Evolutionary conservation across 208 protist species (phyloP).

Genomic region (Acanthamoeba lenticulata): DNA sequence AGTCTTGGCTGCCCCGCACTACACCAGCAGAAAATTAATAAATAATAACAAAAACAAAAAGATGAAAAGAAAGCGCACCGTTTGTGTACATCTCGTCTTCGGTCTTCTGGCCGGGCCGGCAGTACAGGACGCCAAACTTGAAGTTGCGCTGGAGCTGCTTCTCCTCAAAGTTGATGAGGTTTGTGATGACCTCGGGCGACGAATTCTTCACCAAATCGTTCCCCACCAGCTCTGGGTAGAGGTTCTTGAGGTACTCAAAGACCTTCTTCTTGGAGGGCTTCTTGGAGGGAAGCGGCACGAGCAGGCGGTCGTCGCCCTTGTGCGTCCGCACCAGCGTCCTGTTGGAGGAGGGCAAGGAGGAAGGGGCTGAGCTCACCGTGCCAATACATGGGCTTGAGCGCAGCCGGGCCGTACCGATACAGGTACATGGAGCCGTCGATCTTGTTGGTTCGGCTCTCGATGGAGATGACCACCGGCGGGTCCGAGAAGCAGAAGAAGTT

Average conservation of each 20-base stretch:
- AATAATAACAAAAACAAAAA: background rate
- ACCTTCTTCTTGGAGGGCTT: constrained; percentile 10
- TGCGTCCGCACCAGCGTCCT: constrained; percentile 11
- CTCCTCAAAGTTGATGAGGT: background rate
- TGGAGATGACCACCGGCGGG: background rate
- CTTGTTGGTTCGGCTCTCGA: constrained; percentile 3
- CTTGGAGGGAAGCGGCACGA: background rate
- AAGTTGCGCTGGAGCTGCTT: constrained; percentile 20
- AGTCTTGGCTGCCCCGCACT: constrained; percentile 68
- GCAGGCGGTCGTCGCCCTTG: constrained; percentile 18
- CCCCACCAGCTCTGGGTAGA: background rate
- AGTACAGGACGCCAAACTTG: constrained; percentile 59
- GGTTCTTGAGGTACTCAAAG: background rate
- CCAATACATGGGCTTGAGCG: background rate
- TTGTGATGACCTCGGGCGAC: background rate
- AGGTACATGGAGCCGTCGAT: background rate
- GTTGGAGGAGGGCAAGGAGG: background rate
- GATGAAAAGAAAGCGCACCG: background rate
- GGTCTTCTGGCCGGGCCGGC: background rate
- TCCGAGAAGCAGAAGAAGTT: background rate
- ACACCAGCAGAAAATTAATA: no score
- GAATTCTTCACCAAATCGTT: background rate
- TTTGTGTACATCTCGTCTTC: constrained; percentile 58
- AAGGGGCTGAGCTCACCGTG: background rate
- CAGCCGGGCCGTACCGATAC: background rate